Base-by-base conservation (phyloP, 768 basidiomycete species). In the Amanita polypyramis region DNA sequence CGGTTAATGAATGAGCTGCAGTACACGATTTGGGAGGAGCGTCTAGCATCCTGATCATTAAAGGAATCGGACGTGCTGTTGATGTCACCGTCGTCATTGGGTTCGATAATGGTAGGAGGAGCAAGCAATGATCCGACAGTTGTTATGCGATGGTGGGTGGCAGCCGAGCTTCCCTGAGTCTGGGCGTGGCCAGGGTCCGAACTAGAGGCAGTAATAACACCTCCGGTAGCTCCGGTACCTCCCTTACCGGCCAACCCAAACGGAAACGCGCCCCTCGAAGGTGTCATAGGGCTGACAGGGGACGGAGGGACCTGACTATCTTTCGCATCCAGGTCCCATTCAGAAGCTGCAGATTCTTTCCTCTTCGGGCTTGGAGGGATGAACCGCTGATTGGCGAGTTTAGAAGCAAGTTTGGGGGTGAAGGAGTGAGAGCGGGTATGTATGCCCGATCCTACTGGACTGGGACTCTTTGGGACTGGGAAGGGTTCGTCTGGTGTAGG, bases 21-120 rank as follows among this genome's bases (percentile, higher is more conserved):
- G 54, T 82, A 81, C 10, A 90, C 69, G 47, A 92, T 82, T 62
- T 94, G 90, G 1, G 90, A 92, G 0, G 80, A 67, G 14, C 86
- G 75, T 55, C 73, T 82, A 12, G 67, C 57, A 43, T 75, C 70
- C 10, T 66, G 57, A 42, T 75, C 69, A 9, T 40, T 39, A 17
- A 33, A 51, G 5, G 51, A 49, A 23, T 60, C 65, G 3, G n/a
- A n/a, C 65, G 20, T 42, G 29, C 1, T 27, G 14, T 23, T 43
- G 23, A 5, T 43, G 20, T 33, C 14, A 14, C 35, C 8, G 33
- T 3, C 19, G 10, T 20, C 17, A 11, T 58, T 52, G 3, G 72
- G 67, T 47, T 77, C 77, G 27, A 74, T 52, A 51, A 75, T 63
- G 7, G 59, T 51, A 2, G 79, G 80, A 6, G 80, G 77, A 1